A percentile compares a stretch with the other conserved stretches of the same genome.
phyloP scores from a whole-genome alignment of 1,284 basidiomycete species.

The Mycosarcoma mackinlayi region DNA sequence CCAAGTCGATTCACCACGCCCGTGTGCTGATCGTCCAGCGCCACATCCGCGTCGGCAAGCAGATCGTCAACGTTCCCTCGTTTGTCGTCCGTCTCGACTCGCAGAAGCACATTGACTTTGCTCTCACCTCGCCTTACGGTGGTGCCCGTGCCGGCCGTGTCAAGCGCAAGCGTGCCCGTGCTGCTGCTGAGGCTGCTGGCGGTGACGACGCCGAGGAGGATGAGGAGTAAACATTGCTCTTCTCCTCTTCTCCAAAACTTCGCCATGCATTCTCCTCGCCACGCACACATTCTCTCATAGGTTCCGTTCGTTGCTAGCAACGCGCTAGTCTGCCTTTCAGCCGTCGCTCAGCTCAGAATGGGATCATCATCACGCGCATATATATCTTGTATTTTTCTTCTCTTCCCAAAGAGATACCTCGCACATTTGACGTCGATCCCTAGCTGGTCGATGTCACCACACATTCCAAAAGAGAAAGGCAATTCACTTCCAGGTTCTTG shows the following conservation, averaged over 20 bases:
- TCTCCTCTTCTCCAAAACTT: neutral
- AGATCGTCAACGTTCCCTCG: slow-evolving; percentile 98
- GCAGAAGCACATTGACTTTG: slow-evolving; percentile 93
- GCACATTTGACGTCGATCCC: slow-evolving; percentile 2
- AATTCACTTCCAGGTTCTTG: slow-evolving; percentile 31
- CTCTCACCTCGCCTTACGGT: slow-evolving; percentile 95
- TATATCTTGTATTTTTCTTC: slow-evolving; percentile 27
- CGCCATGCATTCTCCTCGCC: neutral
- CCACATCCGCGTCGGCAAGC: slow-evolving; percentile 98
- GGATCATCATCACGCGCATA: slow-evolving; percentile 9
- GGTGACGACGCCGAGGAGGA: slow-evolving; percentile 84
- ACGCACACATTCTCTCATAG: slow-evolving; percentile 1
- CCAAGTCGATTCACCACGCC: slow-evolving; percentile 98
- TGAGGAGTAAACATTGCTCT: slow-evolving; percentile 51
- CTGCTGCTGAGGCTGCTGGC: slow-evolving; percentile 90
- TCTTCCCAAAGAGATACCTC: slow-evolving; percentile 22
- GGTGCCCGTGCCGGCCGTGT: slow-evolving; percentile 96
- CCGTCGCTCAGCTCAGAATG: slow-evolving; percentile 5
- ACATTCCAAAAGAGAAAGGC: slow-evolving; percentile 37
- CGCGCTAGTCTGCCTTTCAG: slow-evolving; percentile 35
- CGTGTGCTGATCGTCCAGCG: slow-evolving; percentile 97
- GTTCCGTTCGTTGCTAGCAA: slow-evolving; percentile 5
- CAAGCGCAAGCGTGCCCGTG: slow-evolving; percentile 97
- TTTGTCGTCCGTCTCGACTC: slow-evolving; percentile 84
- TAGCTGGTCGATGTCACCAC: slow-evolving; percentile 9